Base-by-base conservation (phyloP, 257 asterid species). In the Ilex asprella region DNA sequence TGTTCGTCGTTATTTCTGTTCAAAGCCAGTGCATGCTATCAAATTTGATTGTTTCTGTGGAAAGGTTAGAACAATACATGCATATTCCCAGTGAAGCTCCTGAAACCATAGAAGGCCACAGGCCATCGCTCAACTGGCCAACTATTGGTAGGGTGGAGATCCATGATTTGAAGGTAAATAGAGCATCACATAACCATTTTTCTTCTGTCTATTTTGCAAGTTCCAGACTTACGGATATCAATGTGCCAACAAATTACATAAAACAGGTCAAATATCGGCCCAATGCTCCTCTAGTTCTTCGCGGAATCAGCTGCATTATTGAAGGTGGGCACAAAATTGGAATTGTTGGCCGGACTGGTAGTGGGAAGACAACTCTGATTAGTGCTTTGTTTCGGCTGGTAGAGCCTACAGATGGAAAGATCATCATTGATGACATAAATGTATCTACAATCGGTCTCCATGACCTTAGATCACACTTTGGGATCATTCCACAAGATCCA, bases 291-390 rank as follows among this genome's bases (percentile, higher is more conserved):
- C 60, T 72, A 10, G 78, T 76, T 60, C 70, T 76, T 30, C 70
- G 56, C 55, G 81, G 77, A 57, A 62, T 76, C 16, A 64, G 67
- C 43, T 76, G 65, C 56, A 62, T 59, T 43, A 51, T 72, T 57
- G 67, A 64, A 66, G 76, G 70, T 56, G 81, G 81, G 29, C 13
- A 68, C 30, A 72, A 76, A 72, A 47, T 76, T 51, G 78, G 81
- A 47, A 61, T 76, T 44, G 78, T 76, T 56, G 81, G 81, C 64
- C 46, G 81, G 66, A 72, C 76, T 11, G 78, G 82, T 5, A 77
- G 79, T 56, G 79, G 82, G 29, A 77, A 77, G 57, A 58, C 79
- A 31, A 77, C 82, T 15, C 66, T 73, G 8, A 73, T 77, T 27
- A 66, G 69, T 15, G 67, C 74, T 10, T 60, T 73, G 31, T 73